Percentiles rank a stretch among this genome's conserved stretches.
These are phyloP conservation scores for Cercophora scortea DNA, from an alignment of 495 filamentous ascomycete genomes.

Conservation along the genomic window DNA sequence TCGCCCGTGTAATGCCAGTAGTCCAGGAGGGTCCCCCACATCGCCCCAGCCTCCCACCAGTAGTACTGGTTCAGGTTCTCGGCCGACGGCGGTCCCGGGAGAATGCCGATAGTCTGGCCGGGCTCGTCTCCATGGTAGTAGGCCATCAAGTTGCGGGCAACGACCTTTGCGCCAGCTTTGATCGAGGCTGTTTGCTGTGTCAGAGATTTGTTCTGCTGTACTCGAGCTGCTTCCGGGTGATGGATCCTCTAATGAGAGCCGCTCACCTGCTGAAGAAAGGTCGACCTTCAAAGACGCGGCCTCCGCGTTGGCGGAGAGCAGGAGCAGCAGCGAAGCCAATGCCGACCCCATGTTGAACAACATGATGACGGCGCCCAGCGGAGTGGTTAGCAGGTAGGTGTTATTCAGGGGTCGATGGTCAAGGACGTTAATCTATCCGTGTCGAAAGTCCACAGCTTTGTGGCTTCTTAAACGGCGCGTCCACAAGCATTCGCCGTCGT, in stretches of 20 bases:
- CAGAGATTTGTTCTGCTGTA: not conserved
- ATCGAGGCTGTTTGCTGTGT: conserved; percentile 15
- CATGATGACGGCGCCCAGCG: not conserved
- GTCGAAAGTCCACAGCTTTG: too few relatives aligned
- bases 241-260: not conserved
- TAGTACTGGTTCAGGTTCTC: conserved; percentile 25
- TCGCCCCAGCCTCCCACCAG: conserved; percentile 75
- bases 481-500: too few relatives aligned
- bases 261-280: conserved; percentile 2
- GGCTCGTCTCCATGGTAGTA: conserved; percentile 59
- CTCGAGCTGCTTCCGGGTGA: not conserved
- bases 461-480: too few relatives aligned
- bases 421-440: not conserved
- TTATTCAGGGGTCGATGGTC: not conserved
- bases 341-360: conserved; percentile 2
- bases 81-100: conserved; percentile 25
- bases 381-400: too few relatives aligned
- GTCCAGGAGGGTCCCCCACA: conserved; percentile 61
- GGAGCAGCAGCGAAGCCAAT: conserved; percentile 2
- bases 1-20: conserved; percentile 66
- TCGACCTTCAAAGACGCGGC: conserved; percentile 1
- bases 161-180: conserved; percentile 15
- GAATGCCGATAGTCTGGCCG: conserved; percentile 41
- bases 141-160: conserved; percentile 46
- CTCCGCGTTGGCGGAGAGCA: not conserved